Percentiles rank a stretch among this genome's conserved stretches.
Conservation (phyloP, 495 filamentous ascomycete species). For the Lichina pygmaea region DNA sequence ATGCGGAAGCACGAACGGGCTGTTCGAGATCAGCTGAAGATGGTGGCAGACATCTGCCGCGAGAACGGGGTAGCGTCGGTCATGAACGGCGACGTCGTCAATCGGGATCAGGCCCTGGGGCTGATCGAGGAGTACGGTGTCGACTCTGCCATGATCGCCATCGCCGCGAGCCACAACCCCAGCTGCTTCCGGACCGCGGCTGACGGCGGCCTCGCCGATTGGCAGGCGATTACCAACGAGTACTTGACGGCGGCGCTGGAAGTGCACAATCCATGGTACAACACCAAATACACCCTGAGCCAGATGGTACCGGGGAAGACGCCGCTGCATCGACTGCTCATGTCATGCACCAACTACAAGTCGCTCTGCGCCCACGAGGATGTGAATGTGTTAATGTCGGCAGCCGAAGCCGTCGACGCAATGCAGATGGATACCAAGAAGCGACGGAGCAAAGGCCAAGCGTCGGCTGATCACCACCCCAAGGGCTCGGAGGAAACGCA, state of each 20-base stretch:
- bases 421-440: neutral
- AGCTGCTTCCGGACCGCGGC: slow-evolving; percentile 46
- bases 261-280: slow-evolving; percentile 61
- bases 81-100: slow-evolving; percentile 80
- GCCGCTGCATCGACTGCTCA: slow-evolving; percentile 23
- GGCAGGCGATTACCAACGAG: slow-evolving; percentile 45
- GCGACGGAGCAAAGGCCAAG: neutral
- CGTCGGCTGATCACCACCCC: no score
- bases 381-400: neutral
- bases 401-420: neutral
- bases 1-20: slow-evolving; percentile 81
- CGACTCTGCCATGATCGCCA: slow-evolving; percentile 94
- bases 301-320: slow-evolving; percentile 67
- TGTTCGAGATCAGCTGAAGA: slow-evolving; percentile 58
- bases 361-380: slow-evolving; percentile 25
- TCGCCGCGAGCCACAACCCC: slow-evolving; percentile 64
- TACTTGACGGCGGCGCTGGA: slow-evolving; percentile 47
- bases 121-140: slow-evolving; percentile 50
- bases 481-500: no score
- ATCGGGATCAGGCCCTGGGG: slow-evolving; percentile 33
- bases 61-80: slow-evolving; percentile 67
- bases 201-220: slow-evolving; percentile 37
- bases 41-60: slow-evolving; percentile 51
- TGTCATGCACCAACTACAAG: slow-evolving; percentile 13
- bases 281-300: slow-evolving; percentile 72